Percentiles rank a stretch among this genome's conserved stretches.
These are phyloP conservation scores for Clavispora asparagi DNA, from an alignment of 805 yeast species.

Conservation along the genomic window DNA sequence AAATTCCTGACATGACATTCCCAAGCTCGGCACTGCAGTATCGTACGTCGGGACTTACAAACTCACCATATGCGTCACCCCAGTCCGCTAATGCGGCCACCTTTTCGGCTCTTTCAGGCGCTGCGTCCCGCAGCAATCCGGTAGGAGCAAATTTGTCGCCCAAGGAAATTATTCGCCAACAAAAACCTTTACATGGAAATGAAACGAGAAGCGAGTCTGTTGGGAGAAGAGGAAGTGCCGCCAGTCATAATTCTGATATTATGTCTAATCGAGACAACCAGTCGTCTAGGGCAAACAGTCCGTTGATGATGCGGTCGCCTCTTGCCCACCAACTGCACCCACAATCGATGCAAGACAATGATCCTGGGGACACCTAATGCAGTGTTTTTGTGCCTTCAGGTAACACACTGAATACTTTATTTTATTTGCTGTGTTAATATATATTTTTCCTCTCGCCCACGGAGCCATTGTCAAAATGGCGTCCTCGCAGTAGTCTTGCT, in stretches of 20 bases:
- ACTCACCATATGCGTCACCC: constrained; percentile 17
- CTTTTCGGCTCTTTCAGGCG: constrained; percentile 6
- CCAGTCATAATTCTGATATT: neutral
- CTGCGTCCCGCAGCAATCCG: constrained; percentile 16
- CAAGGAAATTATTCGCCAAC: constrained; percentile 22
- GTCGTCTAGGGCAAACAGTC: constrained; percentile 15
- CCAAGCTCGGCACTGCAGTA: constrained; percentile 7
- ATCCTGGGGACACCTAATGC: neutral
- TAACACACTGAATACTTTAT: neutral
- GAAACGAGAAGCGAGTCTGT: neutral
- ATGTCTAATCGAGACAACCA: neutral
- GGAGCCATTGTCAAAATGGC: neutral
- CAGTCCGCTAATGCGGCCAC: constrained; percentile 14
- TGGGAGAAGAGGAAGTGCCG: constrained; percentile 1
- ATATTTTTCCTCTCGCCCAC: neutral
- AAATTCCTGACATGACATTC: constrained; percentile 2
- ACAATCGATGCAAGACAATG: neutral
- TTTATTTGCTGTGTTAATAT: constrained; percentile 2
- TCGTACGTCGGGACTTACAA: constrained; percentile 1
- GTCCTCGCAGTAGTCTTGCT: constrained; percentile 1
- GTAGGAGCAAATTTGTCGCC: constrained; percentile 29
- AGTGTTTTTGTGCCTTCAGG: neutral
- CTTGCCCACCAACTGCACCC: constrained; percentile 1
- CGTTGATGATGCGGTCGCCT: constrained; percentile 16
- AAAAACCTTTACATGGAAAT: constrained; percentile 4